Evolutionary conservation across 805 yeast species (phyloP).

Genomic region (Candida tallmaniae): DNA sequence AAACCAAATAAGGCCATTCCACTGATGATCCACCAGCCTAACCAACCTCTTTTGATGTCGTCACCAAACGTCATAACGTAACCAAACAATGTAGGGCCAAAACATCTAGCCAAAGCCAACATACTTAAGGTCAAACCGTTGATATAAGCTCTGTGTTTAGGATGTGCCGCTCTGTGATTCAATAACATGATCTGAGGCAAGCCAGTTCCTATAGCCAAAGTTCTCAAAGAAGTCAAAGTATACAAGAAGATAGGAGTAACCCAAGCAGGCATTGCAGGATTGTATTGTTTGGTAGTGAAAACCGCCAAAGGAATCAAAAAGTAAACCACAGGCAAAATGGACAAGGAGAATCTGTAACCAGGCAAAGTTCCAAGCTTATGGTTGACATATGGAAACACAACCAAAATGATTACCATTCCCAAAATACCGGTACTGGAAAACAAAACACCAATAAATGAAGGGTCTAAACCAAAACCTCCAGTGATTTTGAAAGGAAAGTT

Average conservation of each 20-base stretch:
- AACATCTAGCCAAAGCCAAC: slow-evolving; percentile 27
- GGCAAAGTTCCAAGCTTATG: slow-evolving; percentile 15
- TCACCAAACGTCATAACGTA: slow-evolving; percentile 32
- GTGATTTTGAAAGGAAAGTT: slow-evolving; percentile 28
- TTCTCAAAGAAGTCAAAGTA: slow-evolving; percentile 26
- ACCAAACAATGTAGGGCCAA: slow-evolving; percentile 32
- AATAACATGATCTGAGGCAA: slow-evolving; percentile 33
- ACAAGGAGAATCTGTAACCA: slow-evolving; percentile 24
- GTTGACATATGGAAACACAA: slow-evolving; percentile 34
- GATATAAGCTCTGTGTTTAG: slow-evolving; percentile 31
- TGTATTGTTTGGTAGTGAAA: slow-evolving; percentile 27
- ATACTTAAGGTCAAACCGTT: slow-evolving; percentile 31
- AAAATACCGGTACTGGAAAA: slow-evolving; percentile 32
- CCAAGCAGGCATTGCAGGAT: slow-evolving; percentile 25
- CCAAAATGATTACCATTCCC: slow-evolving; percentile 39
- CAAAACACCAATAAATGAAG: slow-evolving; percentile 26
- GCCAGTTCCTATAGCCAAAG: slow-evolving; percentile 32
- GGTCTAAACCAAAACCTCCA: slow-evolving; percentile 33
- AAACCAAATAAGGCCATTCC: slow-evolving; percentile 24
- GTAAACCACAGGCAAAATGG: slow-evolving; percentile 30
- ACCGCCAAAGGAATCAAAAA: slow-evolving; percentile 26
- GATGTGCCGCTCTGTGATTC: slow-evolving; percentile 32
- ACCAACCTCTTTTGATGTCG: slow-evolving; percentile 19
- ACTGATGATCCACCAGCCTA: slow-evolving; percentile 33
- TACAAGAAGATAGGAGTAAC: slow-evolving; percentile 23